phyloP scores from a whole-genome alignment of 2,329 filamentous ascomycete species.

The Alternaria tenuissima region DNA sequence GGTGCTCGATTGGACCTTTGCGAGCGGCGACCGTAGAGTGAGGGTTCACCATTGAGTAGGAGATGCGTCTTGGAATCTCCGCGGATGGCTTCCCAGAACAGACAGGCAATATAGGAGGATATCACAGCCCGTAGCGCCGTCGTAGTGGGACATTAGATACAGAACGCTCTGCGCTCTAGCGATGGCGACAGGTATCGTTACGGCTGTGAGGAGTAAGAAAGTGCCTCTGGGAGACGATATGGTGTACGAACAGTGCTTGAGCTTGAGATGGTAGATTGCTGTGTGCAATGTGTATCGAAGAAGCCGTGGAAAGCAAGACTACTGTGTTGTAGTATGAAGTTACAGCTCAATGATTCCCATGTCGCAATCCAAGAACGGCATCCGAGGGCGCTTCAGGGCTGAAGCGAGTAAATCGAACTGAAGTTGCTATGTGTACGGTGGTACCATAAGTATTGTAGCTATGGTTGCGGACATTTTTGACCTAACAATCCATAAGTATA shows the following conservation, averaged over 20 bases:
- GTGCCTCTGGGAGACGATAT: too few relatives aligned
- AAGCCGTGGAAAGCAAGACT: too few relatives aligned
- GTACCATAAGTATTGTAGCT: background rate
- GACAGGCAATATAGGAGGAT: background rate
- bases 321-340: too few relatives aligned
- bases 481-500: background rate
- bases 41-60: background rate
- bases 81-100: background rate
- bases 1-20: background rate
- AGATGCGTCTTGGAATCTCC: background rate
- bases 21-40: background rate
- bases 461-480: background rate
- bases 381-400: background rate
- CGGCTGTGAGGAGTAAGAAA: background rate
- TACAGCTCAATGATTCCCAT: too few relatives aligned
- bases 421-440: background rate
- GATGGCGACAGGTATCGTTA: background rate
- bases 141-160: too few relatives aligned
- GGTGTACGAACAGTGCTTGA: background rate
- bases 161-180: background rate
- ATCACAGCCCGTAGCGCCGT: background rate
- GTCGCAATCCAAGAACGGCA: too few relatives aligned
- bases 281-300: too few relatives aligned
- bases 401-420: background rate
- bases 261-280: too few relatives aligned